phyloP scores from a whole-genome alignment of 768 basidiomycete genomes.

The Lactifluus echinatus region DNA sequence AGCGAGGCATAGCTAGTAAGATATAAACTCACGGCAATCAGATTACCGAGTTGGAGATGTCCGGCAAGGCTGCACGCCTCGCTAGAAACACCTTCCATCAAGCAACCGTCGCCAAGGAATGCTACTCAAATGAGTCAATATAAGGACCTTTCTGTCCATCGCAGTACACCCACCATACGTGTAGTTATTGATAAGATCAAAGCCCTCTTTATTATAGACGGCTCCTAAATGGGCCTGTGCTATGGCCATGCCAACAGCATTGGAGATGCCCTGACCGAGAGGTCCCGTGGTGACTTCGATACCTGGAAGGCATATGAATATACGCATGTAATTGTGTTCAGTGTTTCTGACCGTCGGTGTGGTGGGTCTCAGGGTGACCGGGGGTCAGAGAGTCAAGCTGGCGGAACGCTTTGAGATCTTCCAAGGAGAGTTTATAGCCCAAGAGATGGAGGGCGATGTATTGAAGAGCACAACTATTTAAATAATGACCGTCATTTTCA shows the following conservation, averaged over 20 bases:
- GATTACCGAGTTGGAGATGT: constrained; percentile 87
- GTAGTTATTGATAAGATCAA: constrained; percentile 75
- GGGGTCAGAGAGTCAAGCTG: constrained; percentile 86
- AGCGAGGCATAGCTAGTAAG: constrained; percentile 5
- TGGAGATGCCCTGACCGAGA: constrained; percentile 90
- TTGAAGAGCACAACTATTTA: constrained; percentile 77
- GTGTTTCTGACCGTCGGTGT: constrained; percentile 46
- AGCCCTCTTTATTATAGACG: constrained; percentile 82
- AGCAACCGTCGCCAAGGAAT: constrained; percentile 90
- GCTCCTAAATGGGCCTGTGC: constrained; percentile 87
- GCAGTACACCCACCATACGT: constrained; percentile 62
- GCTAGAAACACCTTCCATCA: constrained; percentile 93
- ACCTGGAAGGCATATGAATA: constrained; percentile 30
- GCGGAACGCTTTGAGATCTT: constrained; percentile 90
- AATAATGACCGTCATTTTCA: background rate
- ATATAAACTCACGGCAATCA: constrained; percentile 65
- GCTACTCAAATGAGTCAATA: constrained; percentile 35
- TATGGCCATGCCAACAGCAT: constrained; percentile 89
- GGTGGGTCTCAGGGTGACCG: constrained; percentile 79
- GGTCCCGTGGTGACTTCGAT: constrained; percentile 94
- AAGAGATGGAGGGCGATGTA: constrained; percentile 87
- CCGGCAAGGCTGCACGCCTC: constrained; percentile 92
- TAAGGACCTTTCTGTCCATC: background rate
- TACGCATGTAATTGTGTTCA: constrained; percentile 5
- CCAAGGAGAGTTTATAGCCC: constrained; percentile 86